Evolutionary conservation across 2,329 filamentous ascomycete species (phyloP).

Genomic region (Samsoniella hepiali): DNA sequence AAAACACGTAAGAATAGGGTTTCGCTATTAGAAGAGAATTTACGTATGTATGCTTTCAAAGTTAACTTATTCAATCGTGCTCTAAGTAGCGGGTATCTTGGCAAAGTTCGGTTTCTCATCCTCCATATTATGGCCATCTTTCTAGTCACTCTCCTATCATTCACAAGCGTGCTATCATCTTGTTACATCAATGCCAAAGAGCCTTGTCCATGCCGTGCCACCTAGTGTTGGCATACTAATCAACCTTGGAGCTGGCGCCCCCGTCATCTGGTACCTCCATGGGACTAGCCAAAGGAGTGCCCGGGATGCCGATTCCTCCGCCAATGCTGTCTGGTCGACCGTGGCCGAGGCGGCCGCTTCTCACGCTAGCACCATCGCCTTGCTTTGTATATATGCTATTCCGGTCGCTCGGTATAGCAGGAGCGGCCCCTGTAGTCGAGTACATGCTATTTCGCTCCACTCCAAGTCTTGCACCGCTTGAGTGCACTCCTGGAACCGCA

Average conservation of each 20-base stretch:
- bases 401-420: constrained; percentile 68
- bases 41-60: background rate
- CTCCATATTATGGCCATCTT: background rate
- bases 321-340: constrained; percentile 77
- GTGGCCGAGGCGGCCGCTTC: constrained; percentile 75
- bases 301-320: constrained; percentile 64
- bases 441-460: constrained; percentile 78
- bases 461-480: constrained; percentile 41
- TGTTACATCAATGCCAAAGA: background rate
- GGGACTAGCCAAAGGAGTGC: constrained; percentile 61
- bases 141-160: background rate
- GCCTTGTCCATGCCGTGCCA: background rate
- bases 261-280: constrained; percentile 42
- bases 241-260: background rate
- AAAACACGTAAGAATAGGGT: background rate
- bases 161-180: background rate
- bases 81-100: constrained; percentile 14
- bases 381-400: constrained; percentile 75
- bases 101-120: background rate
- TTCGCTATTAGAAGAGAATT: background rate
- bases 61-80: background rate
- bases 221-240: background rate
- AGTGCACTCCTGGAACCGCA: constrained; percentile 51
- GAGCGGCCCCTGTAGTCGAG: constrained; percentile 66
- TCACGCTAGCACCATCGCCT: constrained; percentile 71